A percentile compares a stretch with the other conserved stretches of the same genome.
phyloP scores from a whole-genome alignment of 2,329 filamentous ascomycete genomes.

The Fusarium chuoi region DNA sequence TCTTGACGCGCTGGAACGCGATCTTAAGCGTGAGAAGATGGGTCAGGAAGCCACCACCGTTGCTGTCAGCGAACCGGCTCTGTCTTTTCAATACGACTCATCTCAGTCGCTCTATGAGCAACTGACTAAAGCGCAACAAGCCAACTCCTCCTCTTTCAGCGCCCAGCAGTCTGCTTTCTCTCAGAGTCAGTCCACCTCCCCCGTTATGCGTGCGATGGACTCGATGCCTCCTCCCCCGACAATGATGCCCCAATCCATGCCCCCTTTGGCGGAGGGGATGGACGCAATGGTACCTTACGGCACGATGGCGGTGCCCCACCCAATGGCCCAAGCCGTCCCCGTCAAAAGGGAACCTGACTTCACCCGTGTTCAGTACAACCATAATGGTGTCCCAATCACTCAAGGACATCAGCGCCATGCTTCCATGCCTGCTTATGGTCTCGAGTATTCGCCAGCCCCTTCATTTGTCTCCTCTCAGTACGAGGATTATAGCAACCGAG shows the following conservation, averaged over 20 bases:
- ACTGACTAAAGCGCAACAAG: conserved; percentile 98
- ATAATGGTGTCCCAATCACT: conserved; percentile 85
- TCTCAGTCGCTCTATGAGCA: conserved; percentile 99
- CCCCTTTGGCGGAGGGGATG: conserved; percentile 69
- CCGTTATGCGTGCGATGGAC: conserved; percentile 89
- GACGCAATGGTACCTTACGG: conserved; percentile 79
- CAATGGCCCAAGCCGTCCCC: conserved; percentile 72
- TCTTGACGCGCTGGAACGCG: conserved; percentile 94
- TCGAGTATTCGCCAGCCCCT: conserved; percentile 97
- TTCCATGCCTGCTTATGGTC: conserved; percentile 94
- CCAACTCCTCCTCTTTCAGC: conserved; percentile 96
- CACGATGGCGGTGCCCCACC: conserved; percentile 75
- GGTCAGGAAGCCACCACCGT: conserved; percentile 96
- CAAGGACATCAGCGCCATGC: conserved; percentile 91
- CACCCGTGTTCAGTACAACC: conserved; percentile 85
- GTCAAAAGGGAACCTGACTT: conserved; percentile 93
- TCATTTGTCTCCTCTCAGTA: conserved; percentile 99
- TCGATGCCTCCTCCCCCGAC: conserved; percentile 92
- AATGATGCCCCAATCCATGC: conserved; percentile 74
- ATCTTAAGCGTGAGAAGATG: conserved; percentile 99
- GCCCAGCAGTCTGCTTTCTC: conserved; percentile 77
- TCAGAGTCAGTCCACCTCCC: conserved; percentile 85
- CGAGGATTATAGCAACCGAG: conserved; percentile 96
- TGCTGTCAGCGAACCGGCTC: conserved; percentile 93
- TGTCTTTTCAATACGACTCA: conserved; percentile 99